Percentiles rank a stretch among this genome's conserved stretches.
These are phyloP conservation scores for Ascochyta viciae-villosae DNA, from an alignment of 2,329 filamentous ascomycete genomes.

Conservation along the genomic window DNA sequence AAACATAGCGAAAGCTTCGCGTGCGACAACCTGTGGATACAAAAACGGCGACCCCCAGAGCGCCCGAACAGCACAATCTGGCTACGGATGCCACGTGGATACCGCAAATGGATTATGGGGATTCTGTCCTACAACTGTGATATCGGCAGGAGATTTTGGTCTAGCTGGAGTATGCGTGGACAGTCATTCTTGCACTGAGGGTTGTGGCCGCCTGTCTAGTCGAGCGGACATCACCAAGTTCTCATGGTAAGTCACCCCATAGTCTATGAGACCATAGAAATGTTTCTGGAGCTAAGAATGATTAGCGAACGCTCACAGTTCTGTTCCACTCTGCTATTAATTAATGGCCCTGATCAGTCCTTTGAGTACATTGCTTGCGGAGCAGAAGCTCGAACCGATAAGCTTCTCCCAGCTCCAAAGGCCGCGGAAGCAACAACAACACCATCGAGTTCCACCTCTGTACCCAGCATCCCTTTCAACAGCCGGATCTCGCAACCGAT, in stretches of 20 bases:
- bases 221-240: conserved; percentile 19
- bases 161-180: conserved; percentile 25
- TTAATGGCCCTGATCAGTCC: conserved; percentile 22
- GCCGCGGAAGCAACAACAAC: conserved; percentile 14
- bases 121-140: conserved; percentile 23
- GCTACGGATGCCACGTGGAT: conserved; percentile 22
- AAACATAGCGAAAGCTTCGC: conserved; percentile 10
- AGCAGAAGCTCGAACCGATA: conserved; percentile 12
- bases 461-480: conserved; percentile 4
- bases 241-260: conserved; percentile 16
- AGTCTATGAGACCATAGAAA: not conserved
- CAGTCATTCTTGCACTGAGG: conserved; percentile 19
- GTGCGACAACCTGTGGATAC: conserved; percentile 23
- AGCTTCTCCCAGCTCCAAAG: conserved; percentile 8
- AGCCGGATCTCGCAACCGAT: conserved; percentile 3
- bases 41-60: conserved; percentile 15
- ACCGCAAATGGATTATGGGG: conserved; percentile 26
- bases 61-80: conserved; percentile 9
- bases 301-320: conserved; percentile 11
- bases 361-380: conserved; percentile 26
- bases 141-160: conserved; percentile 18
- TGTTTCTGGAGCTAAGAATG: not conserved
- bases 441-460: conserved; percentile 8
- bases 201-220: conserved; percentile 23
- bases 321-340: conserved; percentile 21